These are phyloP conservation scores for Naganishia friedmannii DNA, from an alignment of 768 basidiomycete genomes.

Conservation along the genomic window DNA sequence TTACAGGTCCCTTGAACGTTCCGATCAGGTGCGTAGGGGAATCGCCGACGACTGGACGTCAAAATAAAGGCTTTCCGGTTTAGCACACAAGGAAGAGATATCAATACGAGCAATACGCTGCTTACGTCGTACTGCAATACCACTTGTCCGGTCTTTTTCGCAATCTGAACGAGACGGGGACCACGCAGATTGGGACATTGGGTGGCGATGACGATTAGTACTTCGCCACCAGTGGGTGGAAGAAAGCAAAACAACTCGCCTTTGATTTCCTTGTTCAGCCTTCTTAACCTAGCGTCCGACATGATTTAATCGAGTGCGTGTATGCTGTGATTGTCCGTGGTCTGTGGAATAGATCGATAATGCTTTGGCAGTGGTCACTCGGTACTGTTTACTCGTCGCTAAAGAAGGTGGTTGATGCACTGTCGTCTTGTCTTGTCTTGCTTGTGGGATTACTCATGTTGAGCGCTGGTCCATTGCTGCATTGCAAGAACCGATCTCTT, in stretches of 20 bases:
- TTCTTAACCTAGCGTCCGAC: constrained; percentile 84
- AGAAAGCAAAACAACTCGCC: constrained; percentile 55
- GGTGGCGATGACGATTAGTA: neutral
- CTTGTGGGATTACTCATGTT: neutral
- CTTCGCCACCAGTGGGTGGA: neutral
- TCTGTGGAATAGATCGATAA: neutral
- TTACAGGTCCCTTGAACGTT: constrained; percentile 77
- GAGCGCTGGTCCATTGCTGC: too few relatives aligned
- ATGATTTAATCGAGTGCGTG: constrained; percentile 33
- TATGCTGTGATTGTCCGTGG: neutral
- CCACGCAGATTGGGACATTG: neutral
- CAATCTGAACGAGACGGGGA: constrained; percentile 63
- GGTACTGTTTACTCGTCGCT: too few relatives aligned
- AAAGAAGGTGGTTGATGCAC: too few relatives aligned
- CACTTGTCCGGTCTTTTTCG: constrained; percentile 89
- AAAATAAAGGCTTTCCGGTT: neutral
- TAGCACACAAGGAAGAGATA: too few relatives aligned
- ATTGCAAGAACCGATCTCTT: too few relatives aligned
- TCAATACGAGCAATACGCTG: neutral
- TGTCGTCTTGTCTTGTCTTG: too few relatives aligned
- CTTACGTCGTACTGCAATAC: constrained; percentile 69
- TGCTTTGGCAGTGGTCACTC: neutral
- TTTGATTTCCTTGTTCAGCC: constrained; percentile 91
- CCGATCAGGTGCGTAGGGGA: constrained; percentile 89
- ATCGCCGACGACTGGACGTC: constrained; percentile 65